A percentile compares a stretch with the other conserved stretches of the same genome.
phyloP scores from a whole-genome alignment of 257 asterid genomes.

The Solanum paucissectum region DNA sequence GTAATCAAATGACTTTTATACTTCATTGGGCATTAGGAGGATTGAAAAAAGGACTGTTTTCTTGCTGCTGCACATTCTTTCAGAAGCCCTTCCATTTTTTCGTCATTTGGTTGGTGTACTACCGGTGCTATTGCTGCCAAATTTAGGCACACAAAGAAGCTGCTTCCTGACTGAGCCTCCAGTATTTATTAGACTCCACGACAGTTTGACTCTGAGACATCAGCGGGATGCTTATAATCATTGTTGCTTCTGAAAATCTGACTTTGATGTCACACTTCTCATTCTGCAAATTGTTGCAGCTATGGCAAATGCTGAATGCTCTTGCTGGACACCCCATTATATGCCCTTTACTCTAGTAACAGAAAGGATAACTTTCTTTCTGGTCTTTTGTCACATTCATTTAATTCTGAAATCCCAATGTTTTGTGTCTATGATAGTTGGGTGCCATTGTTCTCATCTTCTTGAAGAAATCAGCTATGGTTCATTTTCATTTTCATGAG shows the following conservation, averaged over 20 bases:
- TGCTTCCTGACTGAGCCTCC: not conserved
- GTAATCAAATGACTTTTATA: not conserved
- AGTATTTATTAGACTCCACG: not conserved
- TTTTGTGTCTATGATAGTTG: not conserved
- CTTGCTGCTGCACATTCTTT: not conserved
- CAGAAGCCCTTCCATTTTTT: not conserved
- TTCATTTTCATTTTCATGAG: not conserved
- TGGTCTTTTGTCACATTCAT: not conserved
- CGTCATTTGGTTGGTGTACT: not conserved
- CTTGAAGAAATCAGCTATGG: not conserved
- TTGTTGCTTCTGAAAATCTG: not conserved
- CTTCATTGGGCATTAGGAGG: not conserved
- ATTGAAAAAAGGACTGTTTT: not conserved
- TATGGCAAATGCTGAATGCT: not conserved
- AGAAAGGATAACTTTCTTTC: not conserved
- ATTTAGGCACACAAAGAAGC: not conserved
- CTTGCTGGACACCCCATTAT: not conserved
- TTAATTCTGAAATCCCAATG: not conserved
- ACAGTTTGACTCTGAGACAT: not conserved
- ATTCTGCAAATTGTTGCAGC: not conserved
- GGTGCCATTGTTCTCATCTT: not conserved
- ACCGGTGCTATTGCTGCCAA: not conserved
- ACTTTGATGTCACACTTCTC: not conserved
- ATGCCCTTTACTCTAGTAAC: not conserved
- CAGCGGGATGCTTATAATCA: not conserved